These are phyloP conservation scores for Paramyrothecium sp. DNA, from an alignment of 2,329 filamentous ascomycete genomes.

Conservation along the genomic window DNA sequence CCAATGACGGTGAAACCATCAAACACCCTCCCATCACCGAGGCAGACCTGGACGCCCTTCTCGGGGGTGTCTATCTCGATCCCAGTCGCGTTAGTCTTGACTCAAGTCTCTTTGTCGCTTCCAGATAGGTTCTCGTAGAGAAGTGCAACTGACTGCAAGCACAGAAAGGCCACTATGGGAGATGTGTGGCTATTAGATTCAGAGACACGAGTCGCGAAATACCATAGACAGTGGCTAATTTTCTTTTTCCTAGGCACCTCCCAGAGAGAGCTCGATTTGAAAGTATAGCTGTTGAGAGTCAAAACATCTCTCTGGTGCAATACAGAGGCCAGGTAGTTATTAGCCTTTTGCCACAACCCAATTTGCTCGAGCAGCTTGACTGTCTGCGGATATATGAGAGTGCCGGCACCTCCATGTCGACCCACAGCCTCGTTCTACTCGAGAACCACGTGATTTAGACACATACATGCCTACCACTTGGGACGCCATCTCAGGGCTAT, in stretches of 20 bases:
- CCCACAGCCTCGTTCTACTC: background rate
- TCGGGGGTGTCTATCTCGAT: background rate
- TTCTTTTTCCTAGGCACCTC: background rate
- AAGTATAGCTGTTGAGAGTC: background rate
- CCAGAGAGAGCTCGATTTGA: background rate
- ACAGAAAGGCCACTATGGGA: background rate
- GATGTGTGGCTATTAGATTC: background rate
- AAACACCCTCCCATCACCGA: background rate
- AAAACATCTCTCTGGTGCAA: background rate
- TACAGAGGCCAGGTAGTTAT: background rate
- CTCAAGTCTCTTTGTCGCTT: background rate
- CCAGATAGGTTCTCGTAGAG: background rate
- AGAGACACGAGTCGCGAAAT: background rate
- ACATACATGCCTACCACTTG: no score
- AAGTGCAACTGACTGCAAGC: background rate
- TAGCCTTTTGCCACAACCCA: background rate
- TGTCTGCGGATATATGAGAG: background rate
- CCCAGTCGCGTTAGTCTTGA: background rate
- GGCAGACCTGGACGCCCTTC: background rate
- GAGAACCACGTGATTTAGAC: background rate
- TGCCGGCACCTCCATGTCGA: background rate
- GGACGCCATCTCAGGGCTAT: no score
- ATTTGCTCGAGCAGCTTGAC: background rate
- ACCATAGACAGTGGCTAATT: background rate
- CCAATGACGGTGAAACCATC: background rate